Evolutionary conservation across 2,329 filamentous ascomycete species (phyloP).

Genomic region (Aspergillus sp.): DNA sequence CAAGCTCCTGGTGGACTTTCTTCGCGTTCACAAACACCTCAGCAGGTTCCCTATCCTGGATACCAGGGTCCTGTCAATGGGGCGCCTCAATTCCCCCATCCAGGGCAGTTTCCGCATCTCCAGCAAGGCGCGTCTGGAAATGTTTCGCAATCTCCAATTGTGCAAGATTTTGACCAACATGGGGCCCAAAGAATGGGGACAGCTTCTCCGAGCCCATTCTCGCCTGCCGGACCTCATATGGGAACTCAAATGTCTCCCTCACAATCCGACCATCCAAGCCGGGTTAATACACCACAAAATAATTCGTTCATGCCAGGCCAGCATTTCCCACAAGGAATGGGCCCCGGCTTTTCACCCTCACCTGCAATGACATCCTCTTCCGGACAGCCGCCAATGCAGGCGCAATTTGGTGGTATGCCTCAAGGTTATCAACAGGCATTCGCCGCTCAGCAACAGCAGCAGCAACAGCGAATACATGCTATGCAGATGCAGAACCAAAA

Average conservation of each 20-base stretch:
- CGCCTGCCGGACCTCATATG: conserved; percentile 72
- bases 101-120: conserved; percentile 76
- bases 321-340: conserved; percentile 40
- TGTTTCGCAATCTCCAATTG: conserved; percentile 88
- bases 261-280: conserved; percentile 69
- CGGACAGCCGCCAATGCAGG: conserved; percentile 44
- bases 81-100: conserved; percentile 58
- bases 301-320: conserved; percentile 63
- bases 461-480: conserved; percentile 67
- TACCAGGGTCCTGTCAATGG: conserved; percentile 67
- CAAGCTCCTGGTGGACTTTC: conserved; percentile 71
- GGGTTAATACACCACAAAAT: conserved; percentile 69
- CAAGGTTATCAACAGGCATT: conserved; percentile 58
- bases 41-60: conserved; percentile 70
- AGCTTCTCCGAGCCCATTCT: conserved; percentile 88
- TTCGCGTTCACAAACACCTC: conserved; percentile 90
- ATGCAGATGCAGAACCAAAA: conserved; percentile 80
- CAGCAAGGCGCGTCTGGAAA: conserved; percentile 77
- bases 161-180: conserved; percentile 68
- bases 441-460: conserved; percentile 67
- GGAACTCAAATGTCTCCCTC: conserved; percentile 71
- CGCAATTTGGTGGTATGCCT: conserved; percentile 52
- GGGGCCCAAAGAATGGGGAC: conserved; percentile 81
- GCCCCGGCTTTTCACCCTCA: conserved; percentile 43
- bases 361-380: conserved; percentile 41